A percentile compares a stretch with the other conserved stretches of the same genome.
phyloP scores from a whole-genome alignment of 305 asterid species.

The Fraxinus velutina region DNA sequence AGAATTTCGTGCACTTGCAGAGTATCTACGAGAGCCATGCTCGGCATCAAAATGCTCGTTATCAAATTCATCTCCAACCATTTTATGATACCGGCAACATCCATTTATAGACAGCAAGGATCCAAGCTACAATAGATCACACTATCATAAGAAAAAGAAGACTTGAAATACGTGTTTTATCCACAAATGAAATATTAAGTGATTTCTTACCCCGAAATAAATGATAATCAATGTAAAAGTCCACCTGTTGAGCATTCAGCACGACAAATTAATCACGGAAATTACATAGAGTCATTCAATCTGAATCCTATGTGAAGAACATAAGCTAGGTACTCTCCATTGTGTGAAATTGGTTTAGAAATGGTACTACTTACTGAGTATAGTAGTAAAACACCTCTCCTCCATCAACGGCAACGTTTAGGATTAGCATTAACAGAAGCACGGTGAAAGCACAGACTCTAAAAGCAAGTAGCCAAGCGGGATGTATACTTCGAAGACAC shows the following conservation, averaged over 20 bases:
- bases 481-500: conserved; percentile 68
- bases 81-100: conserved; percentile 40
- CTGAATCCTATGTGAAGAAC: not conserved
- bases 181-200: not conserved
- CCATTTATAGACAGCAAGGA: conserved; percentile 77
- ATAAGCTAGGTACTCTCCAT: not conserved
- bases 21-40: conserved; percentile 30
- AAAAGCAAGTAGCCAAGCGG: conserved; percentile 72
- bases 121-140: conserved; percentile 56
- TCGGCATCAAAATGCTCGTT: conserved; percentile 43
- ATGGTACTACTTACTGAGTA: conserved; percentile 66
- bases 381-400: conserved; percentile 69
- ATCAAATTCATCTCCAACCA: conserved; percentile 27
- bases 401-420: conserved; percentile 71
- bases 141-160: conserved; percentile 19
- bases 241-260: conserved; percentile 58
- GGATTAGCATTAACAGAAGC: conserved; percentile 65
- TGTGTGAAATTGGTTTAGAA: not conserved
- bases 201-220: conserved; percentile 74
- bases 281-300: not conserved
- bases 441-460: conserved; percentile 66
- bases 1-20: conserved; percentile 23
- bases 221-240: conserved; percentile 71
- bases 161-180: not conserved
- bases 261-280: not conserved